These are phyloP conservation scores for Coemansia sp. DNA, from an alignment of 192 early-diverging fungal genomes.

Conservation along the genomic window DNA sequence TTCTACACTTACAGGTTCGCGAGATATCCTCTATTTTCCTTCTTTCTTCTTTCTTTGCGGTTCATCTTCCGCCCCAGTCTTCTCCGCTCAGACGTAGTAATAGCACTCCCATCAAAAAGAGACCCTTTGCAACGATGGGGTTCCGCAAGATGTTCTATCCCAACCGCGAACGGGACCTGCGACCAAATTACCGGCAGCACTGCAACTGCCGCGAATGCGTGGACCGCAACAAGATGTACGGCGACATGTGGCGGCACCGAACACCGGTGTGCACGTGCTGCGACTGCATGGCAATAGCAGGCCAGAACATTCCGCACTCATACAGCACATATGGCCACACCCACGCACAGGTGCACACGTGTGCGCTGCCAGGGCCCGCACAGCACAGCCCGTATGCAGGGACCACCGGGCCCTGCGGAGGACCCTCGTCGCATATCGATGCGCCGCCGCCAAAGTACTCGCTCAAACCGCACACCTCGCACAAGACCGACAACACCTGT, in stretches of 20 bases:
- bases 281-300: conserved; percentile 51
- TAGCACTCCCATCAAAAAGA: background rate
- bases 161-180: conserved; percentile 27
- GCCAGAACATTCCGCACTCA: conserved; percentile 35
- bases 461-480: conserved; percentile 42
- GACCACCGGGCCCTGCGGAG: background rate
- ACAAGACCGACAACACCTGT: conserved; percentile 36
- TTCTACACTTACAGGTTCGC: background rate
- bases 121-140: conserved; percentile 25
- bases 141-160: conserved; percentile 42
- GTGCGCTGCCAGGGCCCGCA: conserved; percentile 26
- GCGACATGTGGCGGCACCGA: conserved; percentile 39
- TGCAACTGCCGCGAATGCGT: conserved; percentile 46
- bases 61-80: too few species aligned
- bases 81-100: background rate
- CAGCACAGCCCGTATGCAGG: conserved; percentile 13
- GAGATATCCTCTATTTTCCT: background rate
- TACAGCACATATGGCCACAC: conserved; percentile 39
- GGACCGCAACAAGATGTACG: conserved; percentile 22
- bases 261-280: conserved; percentile 50
- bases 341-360: conserved; percentile 35
- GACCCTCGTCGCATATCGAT: conserved; percentile 6
- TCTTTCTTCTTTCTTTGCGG: background rate
- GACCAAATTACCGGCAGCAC: conserved; percentile 39
- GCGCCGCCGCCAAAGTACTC: conserved; percentile 50